Evolutionary conservation across 495 filamentous ascomycete genomes (phyloP).

Genomic region (Neurospora sp.): DNA sequence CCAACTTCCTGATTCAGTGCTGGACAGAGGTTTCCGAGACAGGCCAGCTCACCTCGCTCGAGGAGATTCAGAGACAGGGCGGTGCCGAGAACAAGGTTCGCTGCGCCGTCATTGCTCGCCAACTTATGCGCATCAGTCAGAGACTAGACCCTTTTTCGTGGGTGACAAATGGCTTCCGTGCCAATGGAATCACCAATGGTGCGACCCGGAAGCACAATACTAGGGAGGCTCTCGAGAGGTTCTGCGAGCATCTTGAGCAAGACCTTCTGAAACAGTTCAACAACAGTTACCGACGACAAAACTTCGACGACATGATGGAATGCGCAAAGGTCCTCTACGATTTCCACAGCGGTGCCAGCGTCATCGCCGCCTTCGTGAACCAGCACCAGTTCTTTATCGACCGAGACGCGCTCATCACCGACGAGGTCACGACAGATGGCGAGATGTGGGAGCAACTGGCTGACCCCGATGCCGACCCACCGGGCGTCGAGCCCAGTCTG

Average conservation of each 20-base stretch:
- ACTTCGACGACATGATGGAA: slow-evolving; percentile 92
- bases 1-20: slow-evolving; percentile 89
- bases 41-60: slow-evolving; percentile 66
- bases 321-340: slow-evolving; percentile 90
- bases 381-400: slow-evolving; percentile 99
- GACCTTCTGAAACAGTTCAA: slow-evolving; percentile 95
- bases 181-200: slow-evolving; percentile 45
- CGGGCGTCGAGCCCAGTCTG: slow-evolving; percentile 82
- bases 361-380: slow-evolving; percentile 92
- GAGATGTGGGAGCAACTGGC: slow-evolving; percentile 85
- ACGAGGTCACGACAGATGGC: slow-evolving; percentile 72
- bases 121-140: slow-evolving; percentile 79
- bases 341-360: slow-evolving; percentile 90
- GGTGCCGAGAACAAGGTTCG: slow-evolving; percentile 78
- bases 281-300: slow-evolving; percentile 83
- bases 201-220: slow-evolving; percentile 49
- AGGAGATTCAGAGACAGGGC: slow-evolving; percentile 69
- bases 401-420: slow-evolving; percentile 75
- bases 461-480: slow-evolving; percentile 85
- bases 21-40: slow-evolving; percentile 87
- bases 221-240: slow-evolving; percentile 88
- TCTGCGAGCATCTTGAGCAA: slow-evolving; percentile 90
- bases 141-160: slow-evolving; percentile 67
- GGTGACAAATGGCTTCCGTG: slow-evolving; percentile 42
- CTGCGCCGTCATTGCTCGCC: slow-evolving; percentile 81